A percentile compares a stretch with the other conserved stretches of the same genome.
These are phyloP conservation scores for Xylaria longipes DNA, from an alignment of 495 filamentous ascomycete species.

Conservation along the genomic window DNA sequence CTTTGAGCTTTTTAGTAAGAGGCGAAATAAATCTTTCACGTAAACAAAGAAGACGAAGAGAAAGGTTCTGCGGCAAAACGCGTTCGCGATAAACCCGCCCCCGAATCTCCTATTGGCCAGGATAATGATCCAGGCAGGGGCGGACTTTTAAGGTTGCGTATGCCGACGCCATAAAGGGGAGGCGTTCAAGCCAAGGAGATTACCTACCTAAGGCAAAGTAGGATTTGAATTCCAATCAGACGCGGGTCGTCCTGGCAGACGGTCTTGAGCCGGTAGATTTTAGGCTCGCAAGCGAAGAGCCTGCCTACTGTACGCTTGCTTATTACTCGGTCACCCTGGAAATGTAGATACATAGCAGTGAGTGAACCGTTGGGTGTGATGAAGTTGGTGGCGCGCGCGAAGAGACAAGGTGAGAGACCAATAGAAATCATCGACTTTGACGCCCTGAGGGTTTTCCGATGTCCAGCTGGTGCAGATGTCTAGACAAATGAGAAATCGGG, in stretches of 20 bases:
- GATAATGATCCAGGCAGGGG: not conserved
- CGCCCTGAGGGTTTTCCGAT: not conserved
- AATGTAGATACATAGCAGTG: not conserved
- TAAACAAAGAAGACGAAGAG: not conserved
- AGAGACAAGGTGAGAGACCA: not conserved
- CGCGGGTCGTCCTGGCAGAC: not conserved
- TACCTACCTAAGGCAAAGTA: no score
- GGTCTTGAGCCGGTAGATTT: not conserved
- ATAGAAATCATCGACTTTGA: slow-evolving; percentile 4
- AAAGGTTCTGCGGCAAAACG: not conserved
- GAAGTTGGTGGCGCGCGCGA: slow-evolving; percentile 22
- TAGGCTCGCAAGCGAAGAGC: not conserved
- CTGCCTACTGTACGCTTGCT: not conserved
- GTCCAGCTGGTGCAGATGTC: slow-evolving; percentile 2
- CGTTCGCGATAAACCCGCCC: not conserved
- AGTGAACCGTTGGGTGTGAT: not conserved
- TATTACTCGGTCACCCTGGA: not conserved
- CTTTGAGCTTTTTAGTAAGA: not conserved
- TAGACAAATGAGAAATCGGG: slow-evolving; percentile 14
- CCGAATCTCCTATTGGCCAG: not conserved
- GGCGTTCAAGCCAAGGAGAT: slow-evolving; percentile 5
- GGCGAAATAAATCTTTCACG: not conserved
- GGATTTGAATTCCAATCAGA: slow-evolving; percentile 9
- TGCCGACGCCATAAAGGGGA: not conserved
- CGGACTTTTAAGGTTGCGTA: not conserved